Conservation (phyloP, 225 moss, liverwort and hornwort species). For the Rhytidiadelphus loreus region DNA sequence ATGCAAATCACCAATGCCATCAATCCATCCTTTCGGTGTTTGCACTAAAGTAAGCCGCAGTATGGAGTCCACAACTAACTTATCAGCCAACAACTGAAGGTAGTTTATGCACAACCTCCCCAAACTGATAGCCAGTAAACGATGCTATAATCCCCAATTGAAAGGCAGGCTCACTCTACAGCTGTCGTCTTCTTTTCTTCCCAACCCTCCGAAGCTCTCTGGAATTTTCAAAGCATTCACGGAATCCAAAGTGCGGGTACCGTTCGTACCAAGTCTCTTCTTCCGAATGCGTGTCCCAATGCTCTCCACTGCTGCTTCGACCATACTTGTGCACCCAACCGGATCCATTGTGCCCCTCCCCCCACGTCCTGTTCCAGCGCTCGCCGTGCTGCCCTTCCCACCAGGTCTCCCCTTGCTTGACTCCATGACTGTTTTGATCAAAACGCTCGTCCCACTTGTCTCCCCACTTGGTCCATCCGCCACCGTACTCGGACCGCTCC, state of each 20-base stretch:
- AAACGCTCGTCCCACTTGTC: conserved; percentile 99
- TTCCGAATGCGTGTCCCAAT: conserved; percentile 81
- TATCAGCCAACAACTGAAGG: not conserved
- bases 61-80: not conserved
- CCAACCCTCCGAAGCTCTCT: conserved; percentile 53
- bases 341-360: conserved; percentile 80
- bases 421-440: conserved; percentile 47
- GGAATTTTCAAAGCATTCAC: conserved; percentile 70
- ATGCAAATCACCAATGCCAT: not conserved
- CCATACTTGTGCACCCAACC: conserved; percentile 99
- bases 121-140: not conserved
- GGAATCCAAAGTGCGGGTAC: conserved; percentile 77
- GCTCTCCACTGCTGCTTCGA: conserved; percentile 86
- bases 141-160: no score
- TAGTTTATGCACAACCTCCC: not conserved
- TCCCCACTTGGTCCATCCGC: conserved; percentile 91
- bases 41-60: not conserved
- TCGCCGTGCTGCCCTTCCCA: conserved; percentile 66
- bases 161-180: not conserved
- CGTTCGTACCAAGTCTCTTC: conserved; percentile 68
- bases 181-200: conserved; percentile 25
- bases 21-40: not conserved
- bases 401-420: conserved; percentile 93
- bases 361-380: conserved; percentile 94
- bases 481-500: conserved; percentile 57